These are phyloP conservation scores for Harringtonia aguacate DNA, from an alignment of 2,329 filamentous ascomycete genomes.

Conservation along the genomic window DNA sequence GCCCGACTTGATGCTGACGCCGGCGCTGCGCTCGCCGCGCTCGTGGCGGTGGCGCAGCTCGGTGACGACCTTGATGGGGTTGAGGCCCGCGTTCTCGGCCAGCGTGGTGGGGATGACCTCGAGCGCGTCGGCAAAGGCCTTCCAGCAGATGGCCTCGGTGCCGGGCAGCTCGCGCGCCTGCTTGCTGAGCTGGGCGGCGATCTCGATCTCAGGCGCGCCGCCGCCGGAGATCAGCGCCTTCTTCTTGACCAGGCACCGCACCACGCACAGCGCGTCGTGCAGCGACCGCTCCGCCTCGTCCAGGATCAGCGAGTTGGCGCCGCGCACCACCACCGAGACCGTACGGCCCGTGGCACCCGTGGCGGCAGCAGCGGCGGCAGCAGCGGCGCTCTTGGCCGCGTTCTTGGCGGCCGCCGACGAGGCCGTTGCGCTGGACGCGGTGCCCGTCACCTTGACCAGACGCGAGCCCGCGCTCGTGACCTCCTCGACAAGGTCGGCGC, in stretches of 20 bases:
- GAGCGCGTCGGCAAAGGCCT: conserved; percentile 94
- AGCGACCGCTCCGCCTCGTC: conserved; percentile 95
- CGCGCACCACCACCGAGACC: conserved; percentile 86
- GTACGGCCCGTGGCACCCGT: conserved; percentile 54
- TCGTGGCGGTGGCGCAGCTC: conserved; percentile 91
- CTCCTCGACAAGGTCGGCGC: conserved; percentile 89
- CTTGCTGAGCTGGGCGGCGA: conserved; percentile 75
- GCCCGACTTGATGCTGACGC: conserved; percentile 95
- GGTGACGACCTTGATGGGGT: conserved; percentile 98
- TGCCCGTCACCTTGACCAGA: conserved; percentile 90
- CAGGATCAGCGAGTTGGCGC: conserved; percentile 86
- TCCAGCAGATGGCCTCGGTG: conserved; percentile 97
- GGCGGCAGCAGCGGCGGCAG: conserved; percentile 28
- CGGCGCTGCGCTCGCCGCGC: conserved; percentile 88
- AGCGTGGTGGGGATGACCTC: conserved; percentile 95
- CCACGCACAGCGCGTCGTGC: conserved; percentile 95
- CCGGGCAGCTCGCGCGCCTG: conserved; percentile 75
- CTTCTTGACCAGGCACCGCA: conserved; percentile 97
- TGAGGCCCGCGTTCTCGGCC: conserved; percentile 93
- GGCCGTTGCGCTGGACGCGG: conserved; percentile 23
- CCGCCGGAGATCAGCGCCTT: conserved; percentile 97
- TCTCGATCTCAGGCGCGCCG: conserved; percentile 92
- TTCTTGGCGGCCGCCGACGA: neutral
- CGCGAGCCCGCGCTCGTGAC: conserved; percentile 76
- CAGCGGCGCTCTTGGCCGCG: neutral